These are phyloP conservation scores for Trichosporon sp. DNA, from an alignment of 1,284 basidiomycete genomes.

Conservation along the genomic window DNA sequence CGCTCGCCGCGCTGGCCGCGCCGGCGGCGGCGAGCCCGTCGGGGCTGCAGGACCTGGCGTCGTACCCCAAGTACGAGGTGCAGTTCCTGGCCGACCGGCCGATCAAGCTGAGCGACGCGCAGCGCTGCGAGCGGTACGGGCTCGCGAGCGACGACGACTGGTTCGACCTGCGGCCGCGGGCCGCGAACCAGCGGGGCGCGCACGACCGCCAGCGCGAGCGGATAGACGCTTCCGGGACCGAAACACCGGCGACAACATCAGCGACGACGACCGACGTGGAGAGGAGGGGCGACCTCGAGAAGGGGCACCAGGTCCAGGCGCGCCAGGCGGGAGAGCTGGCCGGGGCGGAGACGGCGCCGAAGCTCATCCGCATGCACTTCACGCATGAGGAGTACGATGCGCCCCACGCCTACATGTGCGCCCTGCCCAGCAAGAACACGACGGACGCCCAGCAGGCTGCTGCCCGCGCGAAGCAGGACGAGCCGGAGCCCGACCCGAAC, in stretches of 20 bases:
- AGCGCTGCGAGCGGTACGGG: slow-evolving; percentile 64
- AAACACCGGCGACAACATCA: slow-evolving; percentile 12
- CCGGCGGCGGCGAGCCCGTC: slow-evolving; percentile 8
- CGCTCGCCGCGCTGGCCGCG: slow-evolving; percentile 25
- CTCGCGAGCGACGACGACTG: slow-evolving; percentile 69
- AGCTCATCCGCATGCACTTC: slow-evolving; percentile 36
- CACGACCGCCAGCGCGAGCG: slow-evolving; percentile 47
- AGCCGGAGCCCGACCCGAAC: slow-evolving; percentile 41
- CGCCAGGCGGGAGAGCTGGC: background rate
- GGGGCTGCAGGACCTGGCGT: slow-evolving; percentile 61
- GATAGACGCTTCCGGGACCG: background rate
- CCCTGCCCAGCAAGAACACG: slow-evolving; percentile 36
- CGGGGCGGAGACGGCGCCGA: background rate
- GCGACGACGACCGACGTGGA: slow-evolving; percentile 20
- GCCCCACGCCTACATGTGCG: slow-evolving; percentile 40
- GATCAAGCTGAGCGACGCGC: slow-evolving; percentile 67
- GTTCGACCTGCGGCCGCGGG: slow-evolving; percentile 57
- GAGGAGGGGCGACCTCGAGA: background rate
- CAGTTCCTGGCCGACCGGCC: slow-evolving; percentile 74
- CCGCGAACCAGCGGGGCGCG: slow-evolving; percentile 58
- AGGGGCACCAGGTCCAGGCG: background rate
- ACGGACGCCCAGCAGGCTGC: slow-evolving; percentile 27
- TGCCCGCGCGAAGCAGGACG: slow-evolving; percentile 26
- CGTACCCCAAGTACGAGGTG: slow-evolving; percentile 78
- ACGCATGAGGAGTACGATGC: slow-evolving; percentile 14